These are phyloP conservation scores for Choricystis sp. DNA, from an alignment of 139 green algal species.

Conservation along the genomic window DNA sequence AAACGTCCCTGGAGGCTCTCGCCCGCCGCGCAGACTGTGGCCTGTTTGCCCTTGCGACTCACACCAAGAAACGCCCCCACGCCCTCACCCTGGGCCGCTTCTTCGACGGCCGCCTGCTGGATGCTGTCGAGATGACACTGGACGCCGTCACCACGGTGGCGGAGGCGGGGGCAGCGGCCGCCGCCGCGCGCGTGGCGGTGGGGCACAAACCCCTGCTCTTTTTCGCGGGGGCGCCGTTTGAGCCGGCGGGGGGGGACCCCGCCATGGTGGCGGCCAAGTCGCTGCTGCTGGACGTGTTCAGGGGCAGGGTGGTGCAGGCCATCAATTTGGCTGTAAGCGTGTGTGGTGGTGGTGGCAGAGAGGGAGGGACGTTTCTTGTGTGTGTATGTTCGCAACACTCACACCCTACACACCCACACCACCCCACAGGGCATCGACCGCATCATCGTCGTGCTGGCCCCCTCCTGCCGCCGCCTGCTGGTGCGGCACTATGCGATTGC, in stretches of 20 bases:
- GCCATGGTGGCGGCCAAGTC: conserved; percentile 44
- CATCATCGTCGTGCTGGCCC: conserved; percentile 34
- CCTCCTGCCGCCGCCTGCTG: conserved; percentile 21
- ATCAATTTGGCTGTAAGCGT: conserved; percentile 44
- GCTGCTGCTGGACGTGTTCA: conserved; percentile 77
- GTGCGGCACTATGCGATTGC: conserved; percentile 58
- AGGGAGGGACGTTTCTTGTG: too few relatives aligned
- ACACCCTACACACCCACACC: too few relatives aligned
- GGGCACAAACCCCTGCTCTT: conserved; percentile 50
- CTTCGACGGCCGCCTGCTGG: conserved; percentile 74
- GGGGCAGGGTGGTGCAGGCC: conserved; percentile 36
- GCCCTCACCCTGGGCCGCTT: conserved; percentile 84
- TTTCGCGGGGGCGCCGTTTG: conserved; percentile 77
- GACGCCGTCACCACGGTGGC: conserved; percentile 7
- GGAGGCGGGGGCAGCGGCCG: conserved; percentile 10
- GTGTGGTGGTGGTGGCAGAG: not conserved
- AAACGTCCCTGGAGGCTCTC: conserved; percentile 49
- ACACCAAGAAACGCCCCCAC: conserved; percentile 93
- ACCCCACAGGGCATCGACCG: conserved; percentile 42
- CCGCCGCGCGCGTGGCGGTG: not conserved
- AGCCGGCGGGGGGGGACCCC: conserved; percentile 39
- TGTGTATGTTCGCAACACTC: too few relatives aligned
- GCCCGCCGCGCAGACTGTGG: conserved; percentile 30
- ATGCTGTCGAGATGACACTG: conserved; percentile 70
- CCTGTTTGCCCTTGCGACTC: conserved; percentile 63